Percentiles rank a stretch among this genome's conserved stretches.
phyloP scores from a whole-genome alignment of 2,329 filamentous ascomycete species.

The Acarospora socialis region DNA sequence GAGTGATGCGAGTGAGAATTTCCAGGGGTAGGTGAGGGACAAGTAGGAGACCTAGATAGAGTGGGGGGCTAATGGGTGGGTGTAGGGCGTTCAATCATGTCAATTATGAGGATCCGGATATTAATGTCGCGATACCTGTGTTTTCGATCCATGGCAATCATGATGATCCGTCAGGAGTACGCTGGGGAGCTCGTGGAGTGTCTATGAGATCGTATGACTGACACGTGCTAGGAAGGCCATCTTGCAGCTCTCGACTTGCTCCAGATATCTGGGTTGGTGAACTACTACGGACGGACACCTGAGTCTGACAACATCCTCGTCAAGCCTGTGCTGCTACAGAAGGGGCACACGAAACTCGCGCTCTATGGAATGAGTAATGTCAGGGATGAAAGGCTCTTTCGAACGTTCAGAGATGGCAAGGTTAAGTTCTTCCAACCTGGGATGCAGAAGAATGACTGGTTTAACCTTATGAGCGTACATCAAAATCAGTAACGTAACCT shows the following conservation, averaged over 20 bases:
- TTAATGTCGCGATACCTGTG: slow-evolving; percentile 92
- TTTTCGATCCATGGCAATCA: slow-evolving; percentile 99
- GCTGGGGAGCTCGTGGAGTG: slow-evolving; percentile 12
- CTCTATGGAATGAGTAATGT: slow-evolving; percentile 93
- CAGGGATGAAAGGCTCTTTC: slow-evolving; percentile 83
- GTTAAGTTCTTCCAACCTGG: slow-evolving; percentile 86
- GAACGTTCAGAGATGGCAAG: slow-evolving; percentile 82
- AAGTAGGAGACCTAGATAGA: not conserved
- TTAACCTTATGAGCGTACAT: slow-evolving; percentile 88
- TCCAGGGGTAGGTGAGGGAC: slow-evolving; percentile 57
- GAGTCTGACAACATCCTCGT: slow-evolving; percentile 88
- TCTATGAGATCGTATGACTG: no score
- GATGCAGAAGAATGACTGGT: slow-evolving; percentile 76
- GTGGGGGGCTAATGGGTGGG: not conserved
- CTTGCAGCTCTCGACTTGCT: slow-evolving; percentile 81
- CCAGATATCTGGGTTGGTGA: slow-evolving; percentile 79
- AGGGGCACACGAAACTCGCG: slow-evolving; percentile 82
- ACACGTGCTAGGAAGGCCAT: slow-evolving; percentile 51
- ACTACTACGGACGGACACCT: slow-evolving; percentile 87
- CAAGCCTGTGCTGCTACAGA: slow-evolving; percentile 85
- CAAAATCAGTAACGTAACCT: slow-evolving; percentile 58
- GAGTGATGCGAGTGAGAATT: slow-evolving; percentile 82
- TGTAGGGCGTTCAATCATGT: slow-evolving; percentile 67
- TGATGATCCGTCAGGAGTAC: slow-evolving; percentile 78
- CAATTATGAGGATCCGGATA: slow-evolving; percentile 95